These are phyloP conservation scores for Pistacia atlantica DNA, from an alignment of 345 rosid genomes.

Conservation along the genomic window DNA sequence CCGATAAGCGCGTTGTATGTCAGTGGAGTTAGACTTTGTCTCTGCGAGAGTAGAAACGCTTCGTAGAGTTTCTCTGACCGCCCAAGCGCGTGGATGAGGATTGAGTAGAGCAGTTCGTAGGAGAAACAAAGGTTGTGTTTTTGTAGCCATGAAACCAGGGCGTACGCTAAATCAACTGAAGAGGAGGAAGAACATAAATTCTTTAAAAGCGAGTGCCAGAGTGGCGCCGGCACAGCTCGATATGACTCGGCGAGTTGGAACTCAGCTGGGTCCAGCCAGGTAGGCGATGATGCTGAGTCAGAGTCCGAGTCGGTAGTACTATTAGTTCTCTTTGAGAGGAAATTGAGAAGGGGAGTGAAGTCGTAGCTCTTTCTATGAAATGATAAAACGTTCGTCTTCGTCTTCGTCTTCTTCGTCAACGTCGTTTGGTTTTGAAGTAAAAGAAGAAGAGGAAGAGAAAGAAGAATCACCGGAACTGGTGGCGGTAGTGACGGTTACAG, in stretches of 20 bases:
- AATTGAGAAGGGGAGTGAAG: constrained; percentile 81
- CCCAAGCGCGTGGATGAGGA: constrained; percentile 92
- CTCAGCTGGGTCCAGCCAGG: constrained; percentile 58
- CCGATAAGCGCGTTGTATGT: constrained; percentile 92
- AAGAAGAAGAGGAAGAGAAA: constrained; percentile 13
- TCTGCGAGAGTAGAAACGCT: constrained; percentile 84
- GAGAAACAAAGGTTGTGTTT: constrained; percentile 94
- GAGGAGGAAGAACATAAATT: constrained; percentile 47
- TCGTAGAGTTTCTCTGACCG: constrained; percentile 94
- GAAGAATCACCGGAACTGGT: constrained; percentile 12
- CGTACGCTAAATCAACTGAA: constrained; percentile 67
- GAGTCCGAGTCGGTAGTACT: constrained; percentile 30
- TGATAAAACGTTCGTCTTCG: constrained; percentile 32
- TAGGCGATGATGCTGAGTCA: constrained; percentile 36
- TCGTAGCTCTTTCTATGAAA: constrained; percentile 66
- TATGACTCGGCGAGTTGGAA: constrained; percentile 77
- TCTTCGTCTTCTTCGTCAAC: constrained; percentile 23
- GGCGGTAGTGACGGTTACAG: constrained; percentile 19
- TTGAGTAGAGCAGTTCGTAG: constrained; percentile 89
- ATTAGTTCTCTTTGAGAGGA: constrained; percentile 42
- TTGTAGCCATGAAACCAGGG: constrained; percentile 85
- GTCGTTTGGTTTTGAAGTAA: constrained; percentile 26
- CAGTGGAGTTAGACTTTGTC: constrained; percentile 71
- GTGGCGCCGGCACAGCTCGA: constrained; percentile 83
- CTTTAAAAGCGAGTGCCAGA: constrained; percentile 87